Base-by-base conservation (phyloP, 129 eudicot genomes). In the Glebionis coronaria region DNA sequence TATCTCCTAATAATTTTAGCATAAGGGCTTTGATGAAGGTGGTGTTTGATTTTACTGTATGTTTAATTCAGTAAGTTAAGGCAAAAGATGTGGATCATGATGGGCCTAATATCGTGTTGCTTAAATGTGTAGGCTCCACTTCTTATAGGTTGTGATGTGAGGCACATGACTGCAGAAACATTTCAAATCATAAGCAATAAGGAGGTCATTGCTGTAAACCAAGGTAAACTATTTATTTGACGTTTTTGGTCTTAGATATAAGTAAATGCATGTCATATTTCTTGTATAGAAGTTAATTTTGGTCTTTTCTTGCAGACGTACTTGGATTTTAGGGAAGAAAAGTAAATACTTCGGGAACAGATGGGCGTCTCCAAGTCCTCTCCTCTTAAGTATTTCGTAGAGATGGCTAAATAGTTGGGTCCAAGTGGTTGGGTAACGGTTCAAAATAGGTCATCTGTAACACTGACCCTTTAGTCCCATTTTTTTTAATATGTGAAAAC, bases 241-340 rank as follows among this genome's bases (percentile, higher is more conserved):
- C 4, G 4, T 28, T 11, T 12, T 28, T 50, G 19, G 3, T 63
- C 12, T 62, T 71, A 44, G 67, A 56, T 53, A 38, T 14, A 15
- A 12, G 15, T 8, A 12, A 20, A 9, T 19, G 14, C 50, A 23
- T 71, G 40, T 3, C 20, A 8, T 63, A n/a, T 67, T 56, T 50
- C 21, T 21, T 63, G 18, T 55, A 27, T 3, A 23, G 8, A 49
- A 45, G 25, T 49, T 18, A 5, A 15, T 56, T 19, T 4, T 21
- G 13, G 38, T 40, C 28, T 3, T 53, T 15, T 58, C 16, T 40
- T 70, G 61, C 78, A 94, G 99, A 94, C 78, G 73, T 82, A 53
- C 97, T 94, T 73, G 99, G 97, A 53, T 87, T 89, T 73, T 95
- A 89, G 58, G 97, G 99, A 64, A 86, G 97, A 71, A 89, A 89